phyloP scores from a whole-genome alignment of 768 basidiomycete species.

The Tulasnella sp. region DNA sequence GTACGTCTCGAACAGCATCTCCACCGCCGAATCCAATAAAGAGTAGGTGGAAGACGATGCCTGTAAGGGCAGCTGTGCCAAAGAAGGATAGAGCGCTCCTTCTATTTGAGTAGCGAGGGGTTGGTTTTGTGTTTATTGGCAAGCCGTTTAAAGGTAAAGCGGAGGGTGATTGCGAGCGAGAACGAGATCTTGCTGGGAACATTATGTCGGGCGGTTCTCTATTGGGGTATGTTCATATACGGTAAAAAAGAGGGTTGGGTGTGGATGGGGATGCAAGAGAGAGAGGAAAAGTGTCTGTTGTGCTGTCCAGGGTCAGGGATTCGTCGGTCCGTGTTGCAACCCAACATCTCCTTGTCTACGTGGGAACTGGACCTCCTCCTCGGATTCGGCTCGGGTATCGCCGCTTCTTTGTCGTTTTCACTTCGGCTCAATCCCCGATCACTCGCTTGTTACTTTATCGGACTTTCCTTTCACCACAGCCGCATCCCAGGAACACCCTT shows the following conservation, averaged over 20 bases:
- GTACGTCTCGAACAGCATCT: constrained; percentile 1
- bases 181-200: not conserved
- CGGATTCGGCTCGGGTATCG: not conserved
- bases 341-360: not conserved
- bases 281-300: not conserved
- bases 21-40: constrained; percentile 11
- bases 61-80: constrained; percentile 20
- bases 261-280: not conserved
- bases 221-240: not conserved
- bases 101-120: not conserved
- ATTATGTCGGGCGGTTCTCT: not conserved
- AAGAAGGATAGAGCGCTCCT: constrained; percentile 19
- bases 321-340: not conserved
- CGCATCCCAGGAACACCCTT: not conserved
- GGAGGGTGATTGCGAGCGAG: not conserved
- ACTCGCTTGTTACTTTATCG: not conserved
- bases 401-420: not conserved
- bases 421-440: not conserved
- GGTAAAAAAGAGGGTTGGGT: not conserved
- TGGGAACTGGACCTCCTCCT: not conserved
- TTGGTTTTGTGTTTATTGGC: constrained; percentile 18
- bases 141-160: not conserved
- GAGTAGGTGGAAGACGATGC: constrained; percentile 24
- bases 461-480: not conserved
- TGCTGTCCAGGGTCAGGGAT: not conserved